These are phyloP conservation scores for Hysterium pulicare DNA, from an alignment of 2,329 filamentous ascomycete genomes.

Conservation along the genomic window DNA sequence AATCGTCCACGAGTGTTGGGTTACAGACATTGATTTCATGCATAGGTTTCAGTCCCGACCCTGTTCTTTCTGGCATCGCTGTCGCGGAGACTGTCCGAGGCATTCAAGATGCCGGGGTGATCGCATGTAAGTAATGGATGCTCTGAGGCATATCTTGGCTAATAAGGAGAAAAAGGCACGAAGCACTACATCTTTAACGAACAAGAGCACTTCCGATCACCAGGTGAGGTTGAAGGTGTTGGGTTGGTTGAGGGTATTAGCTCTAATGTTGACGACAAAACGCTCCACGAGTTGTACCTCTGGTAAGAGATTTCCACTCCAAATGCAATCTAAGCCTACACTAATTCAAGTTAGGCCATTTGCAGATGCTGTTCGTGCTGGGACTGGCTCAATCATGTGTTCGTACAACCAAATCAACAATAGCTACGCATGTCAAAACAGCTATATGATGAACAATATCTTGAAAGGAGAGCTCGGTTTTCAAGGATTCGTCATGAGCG, in stretches of 20 bases:
- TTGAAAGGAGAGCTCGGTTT: slow-evolving; percentile 79
- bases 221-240: slow-evolving; percentile 54
- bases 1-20: background rate
- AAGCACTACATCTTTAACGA: slow-evolving; percentile 74
- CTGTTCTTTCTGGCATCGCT: slow-evolving; percentile 68
- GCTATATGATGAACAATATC: slow-evolving; percentile 68
- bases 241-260: slow-evolving; percentile 61
- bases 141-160: too few species aligned
- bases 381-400: slow-evolving; percentile 52
- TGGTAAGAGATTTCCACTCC: slow-evolving; percentile 39
- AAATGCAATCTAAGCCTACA: background rate
- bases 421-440: slow-evolving; percentile 77
- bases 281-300: slow-evolving; percentile 61
- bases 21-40: slow-evolving; percentile 13
- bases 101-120: slow-evolving; percentile 76
- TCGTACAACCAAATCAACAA: slow-evolving; percentile 79
- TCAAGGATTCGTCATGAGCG: slow-evolving; percentile 69
- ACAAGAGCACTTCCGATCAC: slow-evolving; percentile 69
- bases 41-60: slow-evolving; percentile 64
- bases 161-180: too few species aligned
- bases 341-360: slow-evolving; percentile 39
- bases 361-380: slow-evolving; percentile 49
- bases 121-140: too few species aligned
- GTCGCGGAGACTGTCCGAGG: slow-evolving; percentile 72
- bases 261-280: slow-evolving; percentile 61